Evolutionary conservation across 2,329 filamentous ascomycete species (phyloP).

Genomic region (Zymoseptoria brevis): DNA sequence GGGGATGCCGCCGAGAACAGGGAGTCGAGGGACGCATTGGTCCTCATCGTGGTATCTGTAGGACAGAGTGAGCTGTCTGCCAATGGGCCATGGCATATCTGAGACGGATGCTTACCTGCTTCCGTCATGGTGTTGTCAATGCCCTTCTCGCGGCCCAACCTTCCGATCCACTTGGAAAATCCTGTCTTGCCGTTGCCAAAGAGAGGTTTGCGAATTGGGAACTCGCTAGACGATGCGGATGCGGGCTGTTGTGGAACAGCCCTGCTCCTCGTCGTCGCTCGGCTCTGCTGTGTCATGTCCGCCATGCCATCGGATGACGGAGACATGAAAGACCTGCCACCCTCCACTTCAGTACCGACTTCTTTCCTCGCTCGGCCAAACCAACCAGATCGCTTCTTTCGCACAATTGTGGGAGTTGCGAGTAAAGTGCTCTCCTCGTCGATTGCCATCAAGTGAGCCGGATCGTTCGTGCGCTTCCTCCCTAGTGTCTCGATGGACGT

Average conservation of each 20-base stretch:
- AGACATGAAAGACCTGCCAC: background rate
- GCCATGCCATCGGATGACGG: background rate
- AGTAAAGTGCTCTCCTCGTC: constrained; percentile 23
- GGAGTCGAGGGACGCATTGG: constrained; percentile 22
- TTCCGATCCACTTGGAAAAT: constrained; percentile 47
- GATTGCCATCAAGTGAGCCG: constrained; percentile 18
- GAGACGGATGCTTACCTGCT: constrained; percentile 9
- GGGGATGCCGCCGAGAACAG: constrained; percentile 28
- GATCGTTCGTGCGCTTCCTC: constrained; percentile 14
- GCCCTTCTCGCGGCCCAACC: constrained; percentile 35
- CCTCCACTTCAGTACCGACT: constrained; percentile 1
- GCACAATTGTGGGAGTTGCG: constrained; percentile 17
- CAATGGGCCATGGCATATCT: background rate
- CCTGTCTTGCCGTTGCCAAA: constrained; percentile 35
- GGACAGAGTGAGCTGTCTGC: constrained; percentile 2
- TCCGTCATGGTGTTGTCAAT: constrained; percentile 13
- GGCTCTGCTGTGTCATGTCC: background rate
- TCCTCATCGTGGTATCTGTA: constrained; percentile 20
- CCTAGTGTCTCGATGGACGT: constrained; percentile 16
- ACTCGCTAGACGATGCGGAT: constrained; percentile 34
- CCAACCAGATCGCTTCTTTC: constrained; percentile 42
- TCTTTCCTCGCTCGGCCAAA: constrained; percentile 32
- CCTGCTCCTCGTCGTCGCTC: background rate
- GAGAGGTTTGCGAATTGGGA: constrained; percentile 35
- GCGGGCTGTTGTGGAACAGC: constrained; percentile 14